Percentiles rank a stretch among this genome's conserved stretches.
Evolutionary conservation across 148 eudicot species (phyloP).

Genomic region (Arbutus unedo): DNA sequence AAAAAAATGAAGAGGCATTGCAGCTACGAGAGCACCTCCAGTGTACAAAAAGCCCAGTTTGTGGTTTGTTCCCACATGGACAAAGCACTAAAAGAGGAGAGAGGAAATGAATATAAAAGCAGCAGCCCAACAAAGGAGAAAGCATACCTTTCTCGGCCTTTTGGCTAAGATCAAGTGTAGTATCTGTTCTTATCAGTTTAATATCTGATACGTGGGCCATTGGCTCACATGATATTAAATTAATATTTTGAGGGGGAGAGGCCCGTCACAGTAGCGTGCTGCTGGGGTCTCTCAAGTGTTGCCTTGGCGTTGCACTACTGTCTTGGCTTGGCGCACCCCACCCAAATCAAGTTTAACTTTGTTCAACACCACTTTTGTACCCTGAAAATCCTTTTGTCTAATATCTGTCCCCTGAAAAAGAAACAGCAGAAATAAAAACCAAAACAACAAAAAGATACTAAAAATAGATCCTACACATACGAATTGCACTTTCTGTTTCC

Average conservation of each 20-base stretch:
- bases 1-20: too few species aligned
- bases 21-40: too few species aligned
- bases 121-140: neutral
- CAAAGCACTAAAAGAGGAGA: neutral
- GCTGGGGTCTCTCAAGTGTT: neutral
- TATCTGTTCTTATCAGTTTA: slow-evolving; percentile 61
- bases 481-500: too few species aligned
- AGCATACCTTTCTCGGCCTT: slow-evolving; percentile 60
- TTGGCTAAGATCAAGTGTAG: slow-evolving; percentile 63
- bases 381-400: too few species aligned
- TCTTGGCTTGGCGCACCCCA: slow-evolving; percentile 10
- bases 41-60: neutral
- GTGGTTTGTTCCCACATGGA: neutral
- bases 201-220: slow-evolving; percentile 50
- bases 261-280: slow-evolving; percentile 8
- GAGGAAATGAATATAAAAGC: neutral
- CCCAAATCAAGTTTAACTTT: neutral
- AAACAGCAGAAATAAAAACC: too few species aligned
- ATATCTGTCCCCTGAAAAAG: too few species aligned
- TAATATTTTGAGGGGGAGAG: slow-evolving; percentile 11
- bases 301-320: slow-evolving; percentile 3
- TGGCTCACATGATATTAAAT: slow-evolving; percentile 30
- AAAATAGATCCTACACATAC: too few species aligned
- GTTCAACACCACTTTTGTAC: too few species aligned
- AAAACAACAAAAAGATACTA: too few species aligned